These are phyloP conservation scores for Fagus sylvatica DNA, from an alignment of 306 rosid species.

Conservation along the genomic window DNA sequence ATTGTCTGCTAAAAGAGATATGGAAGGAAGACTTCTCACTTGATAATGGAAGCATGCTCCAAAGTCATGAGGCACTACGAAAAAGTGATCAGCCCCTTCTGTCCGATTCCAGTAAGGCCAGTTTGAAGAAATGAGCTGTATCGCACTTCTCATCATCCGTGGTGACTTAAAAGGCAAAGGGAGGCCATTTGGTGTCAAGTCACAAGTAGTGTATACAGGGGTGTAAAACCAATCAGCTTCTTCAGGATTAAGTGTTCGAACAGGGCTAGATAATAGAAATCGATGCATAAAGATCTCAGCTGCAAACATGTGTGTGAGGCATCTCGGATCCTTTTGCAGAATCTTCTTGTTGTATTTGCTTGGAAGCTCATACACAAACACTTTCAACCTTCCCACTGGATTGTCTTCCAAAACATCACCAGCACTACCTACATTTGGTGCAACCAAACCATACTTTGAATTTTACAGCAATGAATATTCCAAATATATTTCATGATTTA, in stretches of 20 bases:
- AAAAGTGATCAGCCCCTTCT: conserved; percentile 98
- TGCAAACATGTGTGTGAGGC: conserved; percentile 98
- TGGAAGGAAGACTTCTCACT: conserved; percentile 40
- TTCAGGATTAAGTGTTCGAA: conserved; percentile 93
- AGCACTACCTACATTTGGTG: conserved; percentile 75
- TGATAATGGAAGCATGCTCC: conserved; percentile 98
- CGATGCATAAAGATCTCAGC: conserved; percentile 98
- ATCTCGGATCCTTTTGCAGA: conserved; percentile 92
- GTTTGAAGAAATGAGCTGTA: conserved; percentile 93
- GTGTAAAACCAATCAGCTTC: conserved; percentile 99
- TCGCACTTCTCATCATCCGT: conserved; percentile 96
- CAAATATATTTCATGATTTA: neutral
- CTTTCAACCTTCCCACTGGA: conserved; percentile 98
- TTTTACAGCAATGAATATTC: neutral
- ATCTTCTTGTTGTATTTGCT: conserved; percentile 97
- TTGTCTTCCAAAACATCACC: conserved; percentile 98
- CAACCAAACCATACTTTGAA: conserved; percentile 26
- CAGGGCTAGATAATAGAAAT: conserved; percentile 90
- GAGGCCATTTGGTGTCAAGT: conserved; percentile 95
- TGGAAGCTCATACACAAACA: conserved; percentile 97
- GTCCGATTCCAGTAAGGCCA: conserved; percentile 99
- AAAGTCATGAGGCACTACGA: conserved; percentile 93
- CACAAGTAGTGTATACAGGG: conserved; percentile 96
- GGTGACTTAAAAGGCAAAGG: conserved; percentile 98
- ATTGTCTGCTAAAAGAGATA: neutral